These are phyloP conservation scores for Xylaria sp. DNA, from an alignment of 2,329 filamentous ascomycete species.

Conservation along the genomic window DNA sequence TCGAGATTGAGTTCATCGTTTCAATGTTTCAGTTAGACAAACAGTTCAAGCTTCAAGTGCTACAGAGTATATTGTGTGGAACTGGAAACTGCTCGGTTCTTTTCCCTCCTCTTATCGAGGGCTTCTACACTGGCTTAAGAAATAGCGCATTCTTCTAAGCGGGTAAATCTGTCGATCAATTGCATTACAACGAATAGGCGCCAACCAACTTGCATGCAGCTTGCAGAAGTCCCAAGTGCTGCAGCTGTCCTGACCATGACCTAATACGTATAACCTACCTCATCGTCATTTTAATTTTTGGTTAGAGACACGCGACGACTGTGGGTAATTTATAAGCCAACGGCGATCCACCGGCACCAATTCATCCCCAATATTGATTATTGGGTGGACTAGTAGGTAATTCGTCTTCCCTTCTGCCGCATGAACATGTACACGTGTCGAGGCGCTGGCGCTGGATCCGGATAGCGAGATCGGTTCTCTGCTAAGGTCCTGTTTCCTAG, in stretches of 20 bases:
- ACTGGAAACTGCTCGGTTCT: neutral
- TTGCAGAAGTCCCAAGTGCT: neutral
- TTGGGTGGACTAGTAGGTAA: neutral
- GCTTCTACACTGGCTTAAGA: neutral
- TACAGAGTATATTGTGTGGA: neutral
- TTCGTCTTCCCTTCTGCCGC: constrained; percentile 15
- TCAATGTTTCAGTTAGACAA: neutral
- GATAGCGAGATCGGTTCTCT: constrained; percentile 18
- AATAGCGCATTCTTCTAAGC: constrained; percentile 7
- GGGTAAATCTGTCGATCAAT: neutral
- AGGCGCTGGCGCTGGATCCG: constrained; percentile 15
- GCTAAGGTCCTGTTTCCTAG: constrained; percentile 21
- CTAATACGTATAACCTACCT: neutral
- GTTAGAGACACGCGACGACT: neutral
- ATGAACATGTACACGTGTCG: constrained; percentile 37
- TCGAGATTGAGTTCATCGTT: neutral
- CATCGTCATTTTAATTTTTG: constrained; percentile 3
- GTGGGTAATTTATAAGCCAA: constrained; percentile 13
- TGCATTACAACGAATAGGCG: constrained; percentile 3
- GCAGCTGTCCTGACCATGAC: neutral
- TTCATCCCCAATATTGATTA: neutral
- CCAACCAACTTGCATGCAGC: neutral
- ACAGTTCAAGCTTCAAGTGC: neutral
- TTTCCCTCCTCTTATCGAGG: neutral
- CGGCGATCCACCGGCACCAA: constrained; percentile 21